Evolutionary conservation across 1,284 basidiomycete species (phyloP).

Genomic region (Melampsora occidentalis): DNA sequence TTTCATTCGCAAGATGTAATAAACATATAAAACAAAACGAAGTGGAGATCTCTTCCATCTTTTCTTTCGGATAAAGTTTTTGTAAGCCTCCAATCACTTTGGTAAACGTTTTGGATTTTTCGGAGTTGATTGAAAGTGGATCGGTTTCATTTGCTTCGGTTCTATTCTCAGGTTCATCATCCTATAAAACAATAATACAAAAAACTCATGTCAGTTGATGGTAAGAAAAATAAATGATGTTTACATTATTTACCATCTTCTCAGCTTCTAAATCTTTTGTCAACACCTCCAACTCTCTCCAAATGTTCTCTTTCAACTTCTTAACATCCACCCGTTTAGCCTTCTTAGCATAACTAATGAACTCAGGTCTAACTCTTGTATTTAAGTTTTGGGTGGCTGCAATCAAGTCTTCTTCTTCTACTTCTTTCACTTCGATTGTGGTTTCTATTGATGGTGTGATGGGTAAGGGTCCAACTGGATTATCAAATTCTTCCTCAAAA

Average conservation of each 20-base stretch:
- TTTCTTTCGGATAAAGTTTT: constrained; percentile 79
- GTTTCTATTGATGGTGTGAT: constrained; percentile 47
- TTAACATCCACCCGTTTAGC: constrained; percentile 96
- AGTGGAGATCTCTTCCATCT: constrained; percentile 96
- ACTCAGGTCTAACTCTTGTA: constrained; percentile 76
- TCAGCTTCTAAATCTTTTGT: constrained; percentile 55
- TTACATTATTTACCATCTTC: constrained; percentile 46
- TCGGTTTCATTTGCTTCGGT: constrained; percentile 59
- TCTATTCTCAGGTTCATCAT: constrained; percentile 52
- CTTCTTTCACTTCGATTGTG: constrained; percentile 55
- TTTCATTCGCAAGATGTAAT: constrained; percentile 90
- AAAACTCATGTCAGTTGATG: not conserved
- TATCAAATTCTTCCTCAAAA: constrained; percentile 57
- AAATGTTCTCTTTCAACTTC: constrained; percentile 96
- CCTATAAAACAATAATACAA: not conserved
- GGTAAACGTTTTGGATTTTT: constrained; percentile 70
- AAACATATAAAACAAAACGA: constrained; percentile 99
- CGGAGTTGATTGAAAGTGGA: constrained; percentile 62
- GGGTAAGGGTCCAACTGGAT: constrained; percentile 40
- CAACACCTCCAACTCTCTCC: constrained; percentile 81
- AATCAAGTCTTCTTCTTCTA: constrained; percentile 76
- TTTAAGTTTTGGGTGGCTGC: constrained; percentile 72
- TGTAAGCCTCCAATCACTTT: constrained; percentile 78
- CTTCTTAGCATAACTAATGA: constrained; percentile 90
- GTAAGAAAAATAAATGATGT: constrained; percentile 49